A percentile compares a stretch with the other conserved stretches of the same genome.
These are phyloP conservation scores for Candida pseudoviswanathii DNA, from an alignment of 1,139 yeast species.

Conservation along the genomic window DNA sequence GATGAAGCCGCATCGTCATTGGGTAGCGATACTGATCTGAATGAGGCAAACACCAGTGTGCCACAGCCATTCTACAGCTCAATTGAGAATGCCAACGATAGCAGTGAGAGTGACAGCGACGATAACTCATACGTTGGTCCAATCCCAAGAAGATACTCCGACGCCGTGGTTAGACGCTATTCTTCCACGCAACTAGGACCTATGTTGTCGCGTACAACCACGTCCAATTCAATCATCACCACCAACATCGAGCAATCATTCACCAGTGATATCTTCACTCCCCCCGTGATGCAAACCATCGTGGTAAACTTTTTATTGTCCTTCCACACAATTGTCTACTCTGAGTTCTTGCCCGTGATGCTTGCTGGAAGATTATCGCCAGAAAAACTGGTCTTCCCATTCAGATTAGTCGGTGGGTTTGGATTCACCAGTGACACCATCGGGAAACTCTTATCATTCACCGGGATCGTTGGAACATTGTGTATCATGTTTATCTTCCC, in stretches of 20 bases:
- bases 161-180: conserved; percentile 42
- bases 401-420: conserved; percentile 30
- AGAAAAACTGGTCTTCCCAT: conserved; percentile 34
- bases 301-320: conserved; percentile 45
- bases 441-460: conserved; percentile 55
- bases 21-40: conserved; percentile 1
- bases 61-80: conserved; percentile 8
- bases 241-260: conserved; percentile 16
- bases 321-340: conserved; percentile 55
- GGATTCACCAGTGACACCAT: conserved; percentile 46
- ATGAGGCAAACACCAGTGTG: background rate
- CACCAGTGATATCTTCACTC: conserved; percentile 27
- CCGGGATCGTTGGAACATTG: conserved; percentile 59
- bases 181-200: conserved; percentile 29
- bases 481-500: conserved; percentile 57
- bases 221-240: conserved; percentile 14
- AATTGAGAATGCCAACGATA: conserved; percentile 1
- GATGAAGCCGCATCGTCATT: background rate
- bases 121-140: conserved; percentile 24
- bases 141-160: conserved; percentile 39
- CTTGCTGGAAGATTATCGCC: conserved; percentile 50
- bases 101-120: conserved; percentile 15
- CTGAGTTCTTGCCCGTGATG: conserved; percentile 62
- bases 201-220: conserved; percentile 13
- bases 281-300: conserved; percentile 43